A percentile compares a stretch with the other conserved stretches of the same genome.
These are phyloP conservation scores for Elasticomyces elasticus DNA, from an alignment of 495 filamentous ascomycete genomes.

Conservation along the genomic window DNA sequence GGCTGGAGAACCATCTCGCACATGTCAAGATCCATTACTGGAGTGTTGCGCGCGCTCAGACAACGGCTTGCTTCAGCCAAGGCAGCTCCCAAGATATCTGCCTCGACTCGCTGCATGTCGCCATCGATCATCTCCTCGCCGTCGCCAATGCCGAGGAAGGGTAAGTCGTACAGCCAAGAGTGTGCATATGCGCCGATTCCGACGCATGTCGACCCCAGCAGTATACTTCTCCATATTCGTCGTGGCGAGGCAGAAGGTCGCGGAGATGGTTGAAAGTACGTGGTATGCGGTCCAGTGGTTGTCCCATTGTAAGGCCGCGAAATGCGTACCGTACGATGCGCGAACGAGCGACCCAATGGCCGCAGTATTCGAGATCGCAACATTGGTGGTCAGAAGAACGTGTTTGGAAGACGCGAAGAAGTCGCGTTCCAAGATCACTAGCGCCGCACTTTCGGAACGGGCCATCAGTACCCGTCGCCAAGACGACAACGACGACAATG, in stretches of 20 bases:
- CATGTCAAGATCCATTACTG: conserved; percentile 4
- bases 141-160: not conserved
- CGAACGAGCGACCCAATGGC: not conserved
- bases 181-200: conserved; percentile 1
- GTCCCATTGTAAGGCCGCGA: conserved; percentile 10
- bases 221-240: not conserved
- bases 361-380: not conserved
- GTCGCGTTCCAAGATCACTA: not conserved
- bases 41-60: not conserved
- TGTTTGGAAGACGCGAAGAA: not conserved
- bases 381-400: not conserved
- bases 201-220: conserved; percentile 1
- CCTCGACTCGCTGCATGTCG: not conserved
- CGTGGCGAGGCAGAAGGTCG: not conserved
- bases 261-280: conserved; percentile 18
- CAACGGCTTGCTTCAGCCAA: conserved; percentile 1
- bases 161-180: conserved; percentile 3
- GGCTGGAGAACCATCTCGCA: conserved; percentile 4
- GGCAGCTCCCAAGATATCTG: conserved; percentile 1
- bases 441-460: no score
- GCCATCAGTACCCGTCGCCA: no score
- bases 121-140: not conserved
- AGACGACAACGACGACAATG: no score
- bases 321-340: conserved; percentile 1
- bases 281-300: conserved; percentile 11